These are phyloP conservation scores for Amaranthus hypochondriacus DNA, from an alignment of 148 eudicot genomes.

Conservation along the genomic window DNA sequence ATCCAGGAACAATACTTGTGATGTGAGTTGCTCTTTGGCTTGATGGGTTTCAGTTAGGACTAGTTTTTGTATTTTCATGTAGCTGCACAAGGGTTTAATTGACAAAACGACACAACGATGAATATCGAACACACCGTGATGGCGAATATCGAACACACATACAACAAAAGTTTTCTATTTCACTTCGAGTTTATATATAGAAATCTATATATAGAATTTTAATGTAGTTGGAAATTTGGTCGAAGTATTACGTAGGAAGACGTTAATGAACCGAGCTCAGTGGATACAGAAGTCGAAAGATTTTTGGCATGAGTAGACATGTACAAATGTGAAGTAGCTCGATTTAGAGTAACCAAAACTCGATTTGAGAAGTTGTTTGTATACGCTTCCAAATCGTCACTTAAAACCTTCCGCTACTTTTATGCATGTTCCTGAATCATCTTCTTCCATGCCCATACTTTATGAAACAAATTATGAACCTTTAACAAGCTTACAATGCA, in stretches of 20 bases:
- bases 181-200: conserved; percentile 13
- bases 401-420: not conserved
- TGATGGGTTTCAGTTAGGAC: not conserved
- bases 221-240: conserved; percentile 3
- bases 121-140: conserved; percentile 1
- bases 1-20: conserved; percentile 89
- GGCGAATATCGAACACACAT: conserved; percentile 25
- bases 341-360: conserved; percentile 1
- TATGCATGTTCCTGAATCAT: not conserved
- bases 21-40: conserved; percentile 16
- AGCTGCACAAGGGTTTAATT: conserved; percentile 10
- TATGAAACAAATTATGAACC: not conserved
- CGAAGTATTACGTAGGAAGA: conserved; percentile 15
- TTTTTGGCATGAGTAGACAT: conserved; percentile 16
- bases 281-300: conserved; percentile 9
- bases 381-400: not conserved
- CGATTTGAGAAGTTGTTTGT: not conserved
- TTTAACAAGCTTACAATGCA: not conserved
- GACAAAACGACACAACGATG: not conserved
- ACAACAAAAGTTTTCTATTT: conserved; percentile 11
- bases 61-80: conserved; percentile 3
- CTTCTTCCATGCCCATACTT: not conserved
- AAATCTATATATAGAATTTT: conserved; percentile 14
- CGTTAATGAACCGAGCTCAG: conserved; percentile 2
- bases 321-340: conserved; percentile 12